These are phyloP conservation scores for Mortierella sp. DNA, from an alignment of 371 early-diverging fungal genomes.

Conservation along the genomic window DNA sequence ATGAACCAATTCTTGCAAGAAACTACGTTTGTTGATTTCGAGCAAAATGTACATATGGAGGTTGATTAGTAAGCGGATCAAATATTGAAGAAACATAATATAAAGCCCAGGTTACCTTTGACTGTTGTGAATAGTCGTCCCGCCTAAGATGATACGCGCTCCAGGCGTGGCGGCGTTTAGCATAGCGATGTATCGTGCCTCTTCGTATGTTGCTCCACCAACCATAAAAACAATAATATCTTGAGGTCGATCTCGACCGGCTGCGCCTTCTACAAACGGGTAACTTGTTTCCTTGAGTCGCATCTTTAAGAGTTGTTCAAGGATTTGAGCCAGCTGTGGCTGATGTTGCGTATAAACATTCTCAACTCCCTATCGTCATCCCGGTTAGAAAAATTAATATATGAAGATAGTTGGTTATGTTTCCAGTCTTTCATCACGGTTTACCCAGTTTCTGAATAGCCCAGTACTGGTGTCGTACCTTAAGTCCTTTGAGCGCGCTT, in stretches of 20 bases:
- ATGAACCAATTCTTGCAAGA: conserved; percentile 46
- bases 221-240: conserved; percentile 95
- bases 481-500: conserved; percentile 87
- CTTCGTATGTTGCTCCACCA: conserved; percentile 95
- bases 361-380: conserved; percentile 84
- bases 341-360: conserved; percentile 98
- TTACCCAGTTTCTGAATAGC: too few species aligned
- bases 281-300: conserved; percentile 81
- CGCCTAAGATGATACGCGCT: conserved; percentile 88
- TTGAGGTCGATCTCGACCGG: conserved; percentile 85
- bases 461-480: conserved; percentile 56
- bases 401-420: too few species aligned
- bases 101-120: conserved; percentile 54
- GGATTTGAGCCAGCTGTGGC: conserved; percentile 83
- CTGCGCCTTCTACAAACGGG: conserved; percentile 75
- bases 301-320: conserved; percentile 86
- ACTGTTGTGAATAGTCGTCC: conserved; percentile 89
- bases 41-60: not conserved
- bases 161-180: conserved; percentile 83
- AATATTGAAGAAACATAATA: not conserved
- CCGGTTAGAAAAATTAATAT: too few species aligned
- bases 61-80: not conserved
- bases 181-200: conserved; percentile 86
- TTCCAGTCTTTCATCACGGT: too few species aligned
- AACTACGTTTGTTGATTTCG: conserved; percentile 19